phyloP scores from a whole-genome alignment of 1,284 basidiomycete genomes.

The Cutaneotrichosporon curvatum region DNA sequence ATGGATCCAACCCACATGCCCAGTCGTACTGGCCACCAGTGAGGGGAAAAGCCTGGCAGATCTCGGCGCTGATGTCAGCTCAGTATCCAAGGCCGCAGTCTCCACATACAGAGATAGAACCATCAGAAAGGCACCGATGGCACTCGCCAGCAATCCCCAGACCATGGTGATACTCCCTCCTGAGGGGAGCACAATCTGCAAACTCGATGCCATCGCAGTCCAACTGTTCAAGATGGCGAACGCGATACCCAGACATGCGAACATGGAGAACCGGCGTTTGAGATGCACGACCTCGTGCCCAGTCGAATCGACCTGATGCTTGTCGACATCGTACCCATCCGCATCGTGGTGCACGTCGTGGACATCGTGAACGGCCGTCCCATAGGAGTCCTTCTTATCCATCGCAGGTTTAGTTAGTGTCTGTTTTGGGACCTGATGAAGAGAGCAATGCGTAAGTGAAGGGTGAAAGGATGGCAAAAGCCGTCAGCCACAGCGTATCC shows the following conservation, averaged over 20 bases:
- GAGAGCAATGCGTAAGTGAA: no score
- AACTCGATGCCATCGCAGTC: background rate
- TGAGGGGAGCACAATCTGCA: conserved; percentile 24
- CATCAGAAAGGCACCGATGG: conserved; percentile 28
- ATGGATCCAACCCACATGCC: conserved; percentile 3
- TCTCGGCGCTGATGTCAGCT: conserved; percentile 9
- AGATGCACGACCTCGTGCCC: conserved; percentile 1
- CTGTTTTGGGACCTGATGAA: no score
- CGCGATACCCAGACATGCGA: conserved; percentile 14
- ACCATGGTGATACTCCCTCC: conserved; percentile 38
- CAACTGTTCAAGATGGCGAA: conserved; percentile 17
- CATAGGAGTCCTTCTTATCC: no score
- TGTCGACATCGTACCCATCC: background rate
- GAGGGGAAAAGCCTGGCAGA: conserved; percentile 12
- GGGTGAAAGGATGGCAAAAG: no score
- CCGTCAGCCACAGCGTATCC: no score
- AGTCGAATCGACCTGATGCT: background rate
- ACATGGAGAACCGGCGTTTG: conserved; percentile 10
- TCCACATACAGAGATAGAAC: conserved; percentile 26
- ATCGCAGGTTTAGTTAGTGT: no score
- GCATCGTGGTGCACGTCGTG: no score
- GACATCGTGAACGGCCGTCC: no score
- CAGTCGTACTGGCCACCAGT: conserved; percentile 44
- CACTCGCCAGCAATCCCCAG: conserved; percentile 36
- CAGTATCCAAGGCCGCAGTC: background rate